A percentile compares a stretch with the other conserved stretches of the same genome.
Conservation (phyloP, 768 basidiomycete genomes). For the Lactarius quietus region DNA sequence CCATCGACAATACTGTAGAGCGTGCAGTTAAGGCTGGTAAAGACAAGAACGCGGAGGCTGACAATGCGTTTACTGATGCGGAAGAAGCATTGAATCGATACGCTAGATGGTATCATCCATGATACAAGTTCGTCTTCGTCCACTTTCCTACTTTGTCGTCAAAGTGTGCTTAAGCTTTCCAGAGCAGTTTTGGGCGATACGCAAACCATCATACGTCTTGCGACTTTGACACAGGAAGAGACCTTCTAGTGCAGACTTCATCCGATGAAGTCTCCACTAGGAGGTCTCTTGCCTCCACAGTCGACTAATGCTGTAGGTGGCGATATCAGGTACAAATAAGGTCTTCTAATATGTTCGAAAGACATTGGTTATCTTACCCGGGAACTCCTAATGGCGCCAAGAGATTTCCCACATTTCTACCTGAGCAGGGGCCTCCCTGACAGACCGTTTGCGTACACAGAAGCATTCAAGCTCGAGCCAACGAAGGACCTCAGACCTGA, state of each 20-base stretch:
- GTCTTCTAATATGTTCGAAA: conserved; percentile 9
- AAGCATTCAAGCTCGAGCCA: too few relatives aligned
- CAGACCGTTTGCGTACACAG: too few relatives aligned
- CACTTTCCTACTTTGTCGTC: background rate
- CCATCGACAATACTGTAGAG: conserved; percentile 15
- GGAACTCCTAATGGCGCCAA: too few relatives aligned
- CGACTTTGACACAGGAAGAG: conserved; percentile 18
- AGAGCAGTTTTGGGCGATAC: conserved; percentile 15
- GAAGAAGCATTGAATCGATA: conserved; percentile 14
- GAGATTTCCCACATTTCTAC: too few relatives aligned
- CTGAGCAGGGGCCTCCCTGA: too few relatives aligned
- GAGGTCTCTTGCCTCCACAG: conserved; percentile 5
- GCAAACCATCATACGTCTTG: conserved; percentile 11
- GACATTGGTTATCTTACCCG: too few relatives aligned
- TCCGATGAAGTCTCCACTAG: background rate
- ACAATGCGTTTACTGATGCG: conserved; percentile 12
- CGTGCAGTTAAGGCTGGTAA: conserved; percentile 15
- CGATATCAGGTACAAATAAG: too few relatives aligned
- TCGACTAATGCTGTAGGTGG: conserved; percentile 15
- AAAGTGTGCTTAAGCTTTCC: background rate
- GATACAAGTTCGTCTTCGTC: conserved; percentile 9
- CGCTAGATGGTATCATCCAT: conserved; percentile 14
- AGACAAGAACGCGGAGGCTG: conserved; percentile 9
- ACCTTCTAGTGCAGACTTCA: too few relatives aligned
- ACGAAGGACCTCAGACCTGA: too few relatives aligned